These are phyloP conservation scores for Halophytophthora batemanensis DNA, from an alignment of 352 stramenopile genomes.

Conservation along the genomic window DNA sequence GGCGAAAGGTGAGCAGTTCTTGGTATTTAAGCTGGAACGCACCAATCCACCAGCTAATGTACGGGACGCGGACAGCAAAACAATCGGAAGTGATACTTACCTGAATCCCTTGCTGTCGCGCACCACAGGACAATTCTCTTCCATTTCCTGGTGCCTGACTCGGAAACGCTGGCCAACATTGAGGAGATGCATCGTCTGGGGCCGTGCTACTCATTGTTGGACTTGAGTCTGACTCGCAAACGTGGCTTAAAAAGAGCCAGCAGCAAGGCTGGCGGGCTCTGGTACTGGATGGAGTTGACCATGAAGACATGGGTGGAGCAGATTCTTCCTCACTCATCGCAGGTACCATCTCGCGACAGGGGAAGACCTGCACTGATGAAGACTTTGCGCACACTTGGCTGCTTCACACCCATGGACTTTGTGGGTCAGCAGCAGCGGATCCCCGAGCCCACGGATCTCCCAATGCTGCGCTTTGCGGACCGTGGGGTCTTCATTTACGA, in stretches of 20 bases:
- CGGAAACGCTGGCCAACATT: slow-evolving; percentile 23
- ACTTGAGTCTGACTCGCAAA: slow-evolving; percentile 23
- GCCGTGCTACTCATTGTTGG: slow-evolving; percentile 22
- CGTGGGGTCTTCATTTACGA: slow-evolving; percentile 44
- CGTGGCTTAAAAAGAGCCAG: slow-evolving; percentile 18
- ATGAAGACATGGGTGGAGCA: slow-evolving; percentile 33
- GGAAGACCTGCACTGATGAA: slow-evolving; percentile 7
- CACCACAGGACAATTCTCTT: slow-evolving; percentile 20
- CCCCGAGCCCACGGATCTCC: slow-evolving; percentile 18
- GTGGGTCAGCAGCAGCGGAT: slow-evolving; percentile 6
- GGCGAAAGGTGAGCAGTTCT: slow-evolving; percentile 21
- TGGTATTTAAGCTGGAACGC: background rate
- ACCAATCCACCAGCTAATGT: background rate
- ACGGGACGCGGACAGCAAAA: too few species aligned
- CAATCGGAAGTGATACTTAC: background rate
- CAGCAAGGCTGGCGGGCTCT: slow-evolving; percentile 25
- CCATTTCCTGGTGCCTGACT: slow-evolving; percentile 27
- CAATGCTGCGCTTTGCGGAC: slow-evolving; percentile 28
- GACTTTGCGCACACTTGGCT: slow-evolving; percentile 15
- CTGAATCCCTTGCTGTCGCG: background rate
- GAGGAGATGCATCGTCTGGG: slow-evolving; percentile 22
- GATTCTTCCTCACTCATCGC: slow-evolving; percentile 5
- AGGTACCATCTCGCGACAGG: background rate
- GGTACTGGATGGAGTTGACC: slow-evolving; percentile 37
- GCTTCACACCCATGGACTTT: slow-evolving; percentile 33